These are phyloP conservation scores for Hericium coralloides DNA, from an alignment of 768 basidiomycete genomes.

Conservation along the genomic window DNA sequence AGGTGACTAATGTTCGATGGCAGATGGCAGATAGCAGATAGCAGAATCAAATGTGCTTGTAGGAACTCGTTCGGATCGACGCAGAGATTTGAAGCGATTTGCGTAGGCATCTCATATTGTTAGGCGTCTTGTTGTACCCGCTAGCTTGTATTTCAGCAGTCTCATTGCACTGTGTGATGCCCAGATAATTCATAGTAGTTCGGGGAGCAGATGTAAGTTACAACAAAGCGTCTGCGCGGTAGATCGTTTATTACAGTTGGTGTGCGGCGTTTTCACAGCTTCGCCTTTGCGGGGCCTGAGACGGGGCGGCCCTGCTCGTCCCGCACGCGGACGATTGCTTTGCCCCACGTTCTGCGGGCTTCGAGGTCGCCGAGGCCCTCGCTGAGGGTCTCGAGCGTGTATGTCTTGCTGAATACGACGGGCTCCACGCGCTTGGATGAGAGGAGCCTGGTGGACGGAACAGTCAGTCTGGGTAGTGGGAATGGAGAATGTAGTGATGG, in stretches of 20 bases:
- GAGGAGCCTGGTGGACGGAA: conserved; percentile 47
- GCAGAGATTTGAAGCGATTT: too few species aligned
- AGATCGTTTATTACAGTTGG: too few species aligned
- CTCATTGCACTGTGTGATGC: too few species aligned
- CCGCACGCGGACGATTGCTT: conserved; percentile 61
- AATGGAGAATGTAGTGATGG: background rate
- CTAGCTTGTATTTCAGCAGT: too few species aligned
- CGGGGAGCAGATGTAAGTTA: too few species aligned
- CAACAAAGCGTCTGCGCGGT: too few species aligned
- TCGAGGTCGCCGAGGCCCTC: conserved; percentile 74
- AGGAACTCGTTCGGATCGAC: too few species aligned
- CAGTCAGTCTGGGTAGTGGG: background rate
- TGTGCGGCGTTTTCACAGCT: background rate
- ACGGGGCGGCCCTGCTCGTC: conserved; percentile 29
- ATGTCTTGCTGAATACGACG: conserved; percentile 60
- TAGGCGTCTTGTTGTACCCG: too few species aligned
- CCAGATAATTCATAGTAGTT: too few species aligned
- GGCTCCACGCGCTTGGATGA: conserved; percentile 56
- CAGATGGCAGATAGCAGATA: too few species aligned
- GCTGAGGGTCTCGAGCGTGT: conserved; percentile 53
- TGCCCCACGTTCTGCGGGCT: conserved; percentile 86
- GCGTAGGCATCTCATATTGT: too few species aligned
- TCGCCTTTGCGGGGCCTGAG: background rate
- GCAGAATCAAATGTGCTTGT: too few species aligned
- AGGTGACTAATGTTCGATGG: background rate